Conservation (phyloP, 2,329 filamentous ascomycete genomes). For the Calonectria honghensis region DNA sequence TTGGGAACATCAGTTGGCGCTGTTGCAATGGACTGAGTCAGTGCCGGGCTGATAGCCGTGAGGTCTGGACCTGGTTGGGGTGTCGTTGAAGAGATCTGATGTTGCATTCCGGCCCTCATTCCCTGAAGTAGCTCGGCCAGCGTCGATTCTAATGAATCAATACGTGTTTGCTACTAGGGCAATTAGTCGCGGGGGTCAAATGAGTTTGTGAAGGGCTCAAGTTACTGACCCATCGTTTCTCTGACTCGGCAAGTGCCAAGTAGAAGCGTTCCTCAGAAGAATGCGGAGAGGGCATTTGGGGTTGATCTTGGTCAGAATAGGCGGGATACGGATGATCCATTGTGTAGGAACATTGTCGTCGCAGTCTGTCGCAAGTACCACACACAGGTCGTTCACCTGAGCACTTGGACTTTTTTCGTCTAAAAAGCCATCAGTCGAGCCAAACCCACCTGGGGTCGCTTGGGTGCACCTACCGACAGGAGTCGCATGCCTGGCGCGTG, state of each 20-base stretch:
- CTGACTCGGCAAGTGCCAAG: slow-evolving; percentile 1
- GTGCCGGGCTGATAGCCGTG: background rate
- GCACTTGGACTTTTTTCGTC: slow-evolving; percentile 31
- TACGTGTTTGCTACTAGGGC: background rate
- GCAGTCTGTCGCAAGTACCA: slow-evolving; percentile 16
- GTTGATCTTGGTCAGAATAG: background rate
- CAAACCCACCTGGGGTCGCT: background rate
- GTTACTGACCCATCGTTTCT: slow-evolving; percentile 15
- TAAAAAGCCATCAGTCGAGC: background rate
- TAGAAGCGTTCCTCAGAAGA: background rate
- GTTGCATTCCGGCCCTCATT: background rate
- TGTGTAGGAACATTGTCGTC: slow-evolving; percentile 11
- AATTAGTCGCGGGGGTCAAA: background rate
- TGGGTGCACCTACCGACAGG: slow-evolving; percentile 13
- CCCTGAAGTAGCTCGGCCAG: slow-evolving; percentile 1
- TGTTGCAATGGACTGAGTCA: slow-evolving; percentile 1
- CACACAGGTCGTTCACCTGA: slow-evolving; percentile 25
- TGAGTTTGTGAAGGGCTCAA: background rate
- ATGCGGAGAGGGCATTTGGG: background rate
- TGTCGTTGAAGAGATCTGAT: background rate
- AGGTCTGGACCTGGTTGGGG: background rate
- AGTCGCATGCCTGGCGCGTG: slow-evolving; percentile 28
- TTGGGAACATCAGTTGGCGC: background rate
- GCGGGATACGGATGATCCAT: background rate
- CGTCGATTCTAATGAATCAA: slow-evolving; percentile 19